A percentile compares a stretch with the other conserved stretches of the same genome.
Evolutionary conservation across 352 stramenopile species (phyloP).

Genomic region (Phytopythium cucurbitacearum): DNA sequence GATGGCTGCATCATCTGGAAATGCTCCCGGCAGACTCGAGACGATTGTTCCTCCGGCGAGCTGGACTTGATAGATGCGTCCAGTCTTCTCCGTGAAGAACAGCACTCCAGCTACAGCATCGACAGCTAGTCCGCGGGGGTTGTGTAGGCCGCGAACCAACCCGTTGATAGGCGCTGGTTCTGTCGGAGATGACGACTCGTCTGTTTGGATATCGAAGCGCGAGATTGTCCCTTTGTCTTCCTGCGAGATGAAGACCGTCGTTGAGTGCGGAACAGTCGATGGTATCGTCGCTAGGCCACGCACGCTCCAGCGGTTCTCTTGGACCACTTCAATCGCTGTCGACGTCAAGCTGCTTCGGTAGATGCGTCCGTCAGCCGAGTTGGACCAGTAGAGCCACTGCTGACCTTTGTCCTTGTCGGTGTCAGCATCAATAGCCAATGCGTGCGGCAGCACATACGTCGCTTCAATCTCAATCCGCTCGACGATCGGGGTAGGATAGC

Average conservation of each 20-base stretch:
- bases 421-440: conserved; percentile 38
- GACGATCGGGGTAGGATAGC: conserved; percentile 48
- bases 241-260: conserved; percentile 48
- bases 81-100: conserved; percentile 76
- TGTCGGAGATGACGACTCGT: neutral
- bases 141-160: conserved; percentile 37
- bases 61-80: conserved; percentile 35
- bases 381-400: conserved; percentile 69
- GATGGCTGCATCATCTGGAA: conserved; percentile 11
- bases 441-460: conserved; percentile 35
- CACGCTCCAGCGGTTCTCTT: conserved; percentile 43
- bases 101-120: conserved; percentile 25
- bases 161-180: neutral
- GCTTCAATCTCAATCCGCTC: conserved; percentile 32
- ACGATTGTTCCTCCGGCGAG: conserved; percentile 3
- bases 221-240: conserved; percentile 56
- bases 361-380: conserved; percentile 53
- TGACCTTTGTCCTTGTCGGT: neutral
- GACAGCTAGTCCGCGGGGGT: conserved; percentile 46
- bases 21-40: conserved; percentile 1
- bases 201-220: conserved; percentile 9
- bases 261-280: neutral
- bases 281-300: conserved; percentile 29
- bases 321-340: conserved; percentile 36
- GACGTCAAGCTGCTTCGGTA: conserved; percentile 53